phyloP scores from a whole-genome alignment of 352 stramenopile genomes.

The Phytophthora uliginosa region DNA sequence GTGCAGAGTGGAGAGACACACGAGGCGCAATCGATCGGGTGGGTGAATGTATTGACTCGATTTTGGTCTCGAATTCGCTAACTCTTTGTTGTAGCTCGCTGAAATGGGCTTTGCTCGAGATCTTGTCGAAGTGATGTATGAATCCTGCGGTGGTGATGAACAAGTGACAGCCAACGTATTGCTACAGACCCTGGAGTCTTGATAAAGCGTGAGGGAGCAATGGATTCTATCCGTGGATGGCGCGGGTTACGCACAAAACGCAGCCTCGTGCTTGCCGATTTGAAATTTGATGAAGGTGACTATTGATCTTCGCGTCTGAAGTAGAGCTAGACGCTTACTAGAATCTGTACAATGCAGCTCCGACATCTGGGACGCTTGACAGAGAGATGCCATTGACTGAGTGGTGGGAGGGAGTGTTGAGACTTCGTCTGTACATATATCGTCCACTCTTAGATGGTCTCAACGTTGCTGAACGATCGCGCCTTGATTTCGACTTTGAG shows the following conservation, averaged over 20 bases:
- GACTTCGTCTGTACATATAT: constrained; percentile 7
- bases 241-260: not conserved
- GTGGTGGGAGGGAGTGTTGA: not conserved
- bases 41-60: constrained; percentile 8
- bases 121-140: constrained; percentile 63
- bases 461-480: constrained; percentile 26
- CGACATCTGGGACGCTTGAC: not conserved
- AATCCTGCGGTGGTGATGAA: constrained; percentile 70
- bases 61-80: not conserved
- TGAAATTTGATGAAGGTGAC: not conserved
- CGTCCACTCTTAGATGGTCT: not conserved
- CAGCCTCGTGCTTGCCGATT: not conserved
- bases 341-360: not conserved
- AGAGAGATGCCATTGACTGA: not conserved
- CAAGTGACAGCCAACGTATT: constrained; percentile 63
- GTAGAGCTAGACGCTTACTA: not conserved
- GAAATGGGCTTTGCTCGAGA: constrained; percentile 70
- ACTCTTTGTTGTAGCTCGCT: constrained; percentile 46
- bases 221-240: not conserved
- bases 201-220: not conserved
- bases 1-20: not conserved
- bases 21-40: constrained; percentile 42
- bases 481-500: constrained; percentile 20
- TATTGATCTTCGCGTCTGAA: not conserved
- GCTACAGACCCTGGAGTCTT: constrained; percentile 60